Evolutionary conservation across 2,329 filamentous ascomycete genomes (phyloP).

Genomic region (Aureobasidium sp.): DNA sequence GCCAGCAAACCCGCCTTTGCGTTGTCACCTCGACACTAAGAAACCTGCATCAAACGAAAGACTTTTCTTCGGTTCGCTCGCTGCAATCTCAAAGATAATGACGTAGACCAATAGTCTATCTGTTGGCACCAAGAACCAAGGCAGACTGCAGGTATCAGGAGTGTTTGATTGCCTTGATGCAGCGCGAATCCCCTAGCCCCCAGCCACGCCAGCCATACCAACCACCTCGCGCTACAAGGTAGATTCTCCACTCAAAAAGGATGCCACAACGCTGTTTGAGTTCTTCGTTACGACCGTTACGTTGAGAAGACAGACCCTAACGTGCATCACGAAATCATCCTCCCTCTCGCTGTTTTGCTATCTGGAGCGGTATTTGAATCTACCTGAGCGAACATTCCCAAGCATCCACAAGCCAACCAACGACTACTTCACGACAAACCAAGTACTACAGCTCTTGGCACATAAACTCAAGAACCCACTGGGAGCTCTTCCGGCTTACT

Average conservation of each 20-base stretch:
- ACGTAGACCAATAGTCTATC: neutral
- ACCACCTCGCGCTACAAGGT: neutral
- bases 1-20: neutral
- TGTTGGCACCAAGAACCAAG: neutral
- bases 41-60: neutral
- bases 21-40: neutral
- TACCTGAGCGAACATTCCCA: neutral
- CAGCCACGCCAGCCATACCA: slow-evolving; percentile 2
- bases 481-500: too few species aligned
- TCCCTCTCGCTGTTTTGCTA: neutral
- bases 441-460: too few species aligned
- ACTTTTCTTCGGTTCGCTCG: neutral
- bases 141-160: neutral
- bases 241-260: neutral
- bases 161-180: neutral
- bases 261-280: neutral
- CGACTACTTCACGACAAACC: too few species aligned
- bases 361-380: neutral
- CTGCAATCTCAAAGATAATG: neutral
- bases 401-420: too few species aligned
- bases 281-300: neutral
- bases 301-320: neutral
- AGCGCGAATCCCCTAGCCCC: neutral
- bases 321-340: neutral
- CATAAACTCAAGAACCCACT: too few species aligned